Percentiles rank a stretch among this genome's conserved stretches.
These are phyloP conservation scores for Phoma sp. DNA, from an alignment of 2,329 filamentous ascomycete species.

Conservation along the genomic window DNA sequence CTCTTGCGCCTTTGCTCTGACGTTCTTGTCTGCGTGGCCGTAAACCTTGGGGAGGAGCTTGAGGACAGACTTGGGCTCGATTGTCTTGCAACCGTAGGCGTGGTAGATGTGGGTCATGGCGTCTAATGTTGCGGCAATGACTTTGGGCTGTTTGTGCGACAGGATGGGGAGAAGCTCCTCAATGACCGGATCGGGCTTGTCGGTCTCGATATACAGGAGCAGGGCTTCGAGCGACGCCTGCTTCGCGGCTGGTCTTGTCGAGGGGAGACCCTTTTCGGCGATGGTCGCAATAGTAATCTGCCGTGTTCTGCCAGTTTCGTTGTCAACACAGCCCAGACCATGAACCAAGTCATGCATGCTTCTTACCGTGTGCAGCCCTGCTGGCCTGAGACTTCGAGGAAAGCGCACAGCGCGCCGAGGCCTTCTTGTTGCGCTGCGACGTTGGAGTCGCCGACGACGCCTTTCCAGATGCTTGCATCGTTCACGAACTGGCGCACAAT, in stretches of 20 bases:
- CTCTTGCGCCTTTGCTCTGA: slow-evolving; percentile 90
- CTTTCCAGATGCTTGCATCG: slow-evolving; percentile 88
- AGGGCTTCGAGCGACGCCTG: slow-evolving; percentile 84
- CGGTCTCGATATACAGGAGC: slow-evolving; percentile 87
- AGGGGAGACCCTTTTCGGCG: slow-evolving; percentile 88
- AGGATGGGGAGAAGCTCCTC: slow-evolving; percentile 87
- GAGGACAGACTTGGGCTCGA: slow-evolving; percentile 89
- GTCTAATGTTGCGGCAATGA: slow-evolving; percentile 76
- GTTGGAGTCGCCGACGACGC: slow-evolving; percentile 90
- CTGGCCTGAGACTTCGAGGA: slow-evolving; percentile 86
- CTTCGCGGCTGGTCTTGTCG: slow-evolving; percentile 87
- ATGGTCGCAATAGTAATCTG: slow-evolving; percentile 76
- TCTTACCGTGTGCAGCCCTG: slow-evolving; percentile 75
- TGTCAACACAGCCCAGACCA: slow-evolving; percentile 18
- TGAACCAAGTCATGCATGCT: not conserved
- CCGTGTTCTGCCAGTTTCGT: slow-evolving; percentile 65
- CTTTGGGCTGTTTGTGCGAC: slow-evolving; percentile 88
- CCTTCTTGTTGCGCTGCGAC: slow-evolving; percentile 96
- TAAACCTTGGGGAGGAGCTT: slow-evolving; percentile 90
- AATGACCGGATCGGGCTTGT: slow-evolving; percentile 82
- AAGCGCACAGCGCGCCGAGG: slow-evolving; percentile 84
- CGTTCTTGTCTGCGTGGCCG: slow-evolving; percentile 96
- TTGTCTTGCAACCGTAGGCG: slow-evolving; percentile 91
- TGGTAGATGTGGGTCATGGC: slow-evolving; percentile 86
- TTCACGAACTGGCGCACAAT: slow-evolving; percentile 86